Percentiles rank a stretch among this genome's conserved stretches.
phyloP scores from a whole-genome alignment of 1,284 basidiomycete genomes.

The Cryptococcus amylolentus region DNA sequence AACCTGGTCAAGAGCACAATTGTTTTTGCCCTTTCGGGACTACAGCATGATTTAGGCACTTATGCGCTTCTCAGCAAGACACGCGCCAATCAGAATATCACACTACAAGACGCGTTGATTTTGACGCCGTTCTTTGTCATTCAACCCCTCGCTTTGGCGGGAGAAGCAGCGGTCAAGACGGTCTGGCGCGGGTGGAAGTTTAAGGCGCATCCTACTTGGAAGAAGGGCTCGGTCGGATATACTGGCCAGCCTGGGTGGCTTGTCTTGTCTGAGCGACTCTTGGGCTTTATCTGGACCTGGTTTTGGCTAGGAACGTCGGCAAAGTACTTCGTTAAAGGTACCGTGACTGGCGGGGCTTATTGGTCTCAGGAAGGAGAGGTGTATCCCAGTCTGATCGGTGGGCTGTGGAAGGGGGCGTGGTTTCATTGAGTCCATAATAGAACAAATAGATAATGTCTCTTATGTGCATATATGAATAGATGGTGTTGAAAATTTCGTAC shows the following conservation, averaged over 20 bases:
- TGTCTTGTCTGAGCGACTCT: conserved; percentile 24
- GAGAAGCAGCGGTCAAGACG: conserved; percentile 34
- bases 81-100: neutral
- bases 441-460: no score
- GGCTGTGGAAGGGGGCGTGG: conserved; percentile 28
- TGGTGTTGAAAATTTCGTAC: no score
- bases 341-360: conserved; percentile 27
- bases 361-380: conserved; percentile 10
- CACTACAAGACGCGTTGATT: conserved; percentile 13
- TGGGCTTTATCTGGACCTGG: conserved; percentile 43
- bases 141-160: conserved; percentile 37
- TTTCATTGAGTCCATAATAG: conserved; percentile 7
- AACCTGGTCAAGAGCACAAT: conserved; percentile 41
- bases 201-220: conserved; percentile 5
- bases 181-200: conserved; percentile 26
- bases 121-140: conserved; percentile 40
- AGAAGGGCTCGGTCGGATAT: conserved; percentile 1
- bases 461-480: no score
- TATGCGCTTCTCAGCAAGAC: conserved; percentile 23
- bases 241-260: conserved; percentile 19
- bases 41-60: conserved; percentile 36
- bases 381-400: conserved; percentile 22
- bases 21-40: conserved; percentile 38
- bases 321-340: conserved; percentile 33
- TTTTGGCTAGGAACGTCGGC: conserved; percentile 42